A percentile compares a stretch with the other conserved stretches of the same genome.
Conservation (phyloP, 352 stramenopile species). For the Pythium rishiriense region DNA sequence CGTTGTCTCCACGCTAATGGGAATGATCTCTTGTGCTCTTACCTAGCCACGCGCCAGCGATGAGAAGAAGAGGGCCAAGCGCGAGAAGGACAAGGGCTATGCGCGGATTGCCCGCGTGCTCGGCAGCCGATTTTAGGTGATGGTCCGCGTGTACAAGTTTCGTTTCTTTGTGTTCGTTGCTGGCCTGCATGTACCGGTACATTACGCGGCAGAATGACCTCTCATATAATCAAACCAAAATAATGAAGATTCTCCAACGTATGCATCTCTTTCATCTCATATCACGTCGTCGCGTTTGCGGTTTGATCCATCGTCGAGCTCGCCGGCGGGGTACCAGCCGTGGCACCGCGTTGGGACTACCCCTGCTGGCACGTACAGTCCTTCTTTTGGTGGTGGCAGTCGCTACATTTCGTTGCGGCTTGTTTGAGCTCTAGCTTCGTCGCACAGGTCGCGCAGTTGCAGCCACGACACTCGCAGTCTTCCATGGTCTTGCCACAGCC, state of each 20-base stretch:
- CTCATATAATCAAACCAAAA: background rate
- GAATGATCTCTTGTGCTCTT: background rate
- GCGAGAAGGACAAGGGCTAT: constrained; percentile 2
- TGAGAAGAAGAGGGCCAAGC: background rate
- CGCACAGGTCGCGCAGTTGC: constrained; percentile 18
- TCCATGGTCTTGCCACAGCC: constrained; percentile 1
- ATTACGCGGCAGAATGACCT: background rate
- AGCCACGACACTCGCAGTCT: constrained; percentile 11
- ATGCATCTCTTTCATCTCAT: background rate
- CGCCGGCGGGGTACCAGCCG: background rate
- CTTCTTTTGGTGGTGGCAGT: constrained; percentile 15
- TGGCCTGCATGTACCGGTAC: background rate
- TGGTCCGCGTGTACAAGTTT: background rate
- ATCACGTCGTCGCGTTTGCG: background rate
- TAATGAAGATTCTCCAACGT: no score
- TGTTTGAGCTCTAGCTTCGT: constrained; percentile 23
- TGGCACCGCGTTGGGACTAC: background rate
- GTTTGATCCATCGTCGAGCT: background rate
- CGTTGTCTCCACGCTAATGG: background rate
- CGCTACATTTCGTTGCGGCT: constrained; percentile 10
- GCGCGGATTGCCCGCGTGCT: constrained; percentile 1
- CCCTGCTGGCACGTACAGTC: constrained; percentile 6
- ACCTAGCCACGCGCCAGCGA: background rate
- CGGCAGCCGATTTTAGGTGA: constrained; percentile 3
- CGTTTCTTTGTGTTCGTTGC: background rate